phyloP scores from a whole-genome alignment of 2,329 filamentous ascomycete genomes.

The Trichoderma hamatum region DNA sequence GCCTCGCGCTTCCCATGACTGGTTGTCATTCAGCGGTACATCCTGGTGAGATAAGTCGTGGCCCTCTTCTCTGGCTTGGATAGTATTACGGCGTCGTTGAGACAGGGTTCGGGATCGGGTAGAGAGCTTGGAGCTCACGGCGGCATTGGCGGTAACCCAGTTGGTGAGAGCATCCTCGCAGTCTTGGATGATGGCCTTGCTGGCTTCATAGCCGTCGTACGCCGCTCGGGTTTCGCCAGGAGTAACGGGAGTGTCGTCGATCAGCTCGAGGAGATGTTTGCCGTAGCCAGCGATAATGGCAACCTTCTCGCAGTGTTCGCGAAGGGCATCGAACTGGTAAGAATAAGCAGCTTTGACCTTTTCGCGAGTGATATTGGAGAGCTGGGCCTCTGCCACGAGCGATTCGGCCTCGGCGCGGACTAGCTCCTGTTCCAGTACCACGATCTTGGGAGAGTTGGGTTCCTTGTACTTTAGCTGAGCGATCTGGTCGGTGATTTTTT shows the following conservation, averaged over 20 bases:
- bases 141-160: constrained; percentile 90
- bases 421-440: constrained; percentile 96
- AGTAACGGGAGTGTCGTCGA: constrained; percentile 96
- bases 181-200: constrained; percentile 98
- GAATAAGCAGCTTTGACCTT: constrained; percentile 98
- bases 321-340: constrained; percentile 96
- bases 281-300: constrained; percentile 97
- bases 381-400: constrained; percentile 95
- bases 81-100: constrained; percentile 76
- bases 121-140: constrained; percentile 84
- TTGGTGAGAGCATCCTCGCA: constrained; percentile 97
- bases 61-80: constrained; percentile 67
- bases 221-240: constrained; percentile 94
- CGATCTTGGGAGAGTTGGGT: constrained; percentile 95
- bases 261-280: constrained; percentile 95
- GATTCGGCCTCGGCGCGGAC: constrained; percentile 98
- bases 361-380: constrained; percentile 98
- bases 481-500: constrained; percentile 99
- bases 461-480: constrained; percentile 99
- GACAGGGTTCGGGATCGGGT: constrained; percentile 85
- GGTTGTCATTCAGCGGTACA: constrained; percentile 72
- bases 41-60: constrained; percentile 85
- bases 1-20: constrained; percentile 79
- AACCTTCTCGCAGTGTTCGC: constrained; percentile 97
- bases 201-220: constrained; percentile 97